Conservation (phyloP, 352 stramenopile species). For the Phytophthora pluvialis region DNA sequence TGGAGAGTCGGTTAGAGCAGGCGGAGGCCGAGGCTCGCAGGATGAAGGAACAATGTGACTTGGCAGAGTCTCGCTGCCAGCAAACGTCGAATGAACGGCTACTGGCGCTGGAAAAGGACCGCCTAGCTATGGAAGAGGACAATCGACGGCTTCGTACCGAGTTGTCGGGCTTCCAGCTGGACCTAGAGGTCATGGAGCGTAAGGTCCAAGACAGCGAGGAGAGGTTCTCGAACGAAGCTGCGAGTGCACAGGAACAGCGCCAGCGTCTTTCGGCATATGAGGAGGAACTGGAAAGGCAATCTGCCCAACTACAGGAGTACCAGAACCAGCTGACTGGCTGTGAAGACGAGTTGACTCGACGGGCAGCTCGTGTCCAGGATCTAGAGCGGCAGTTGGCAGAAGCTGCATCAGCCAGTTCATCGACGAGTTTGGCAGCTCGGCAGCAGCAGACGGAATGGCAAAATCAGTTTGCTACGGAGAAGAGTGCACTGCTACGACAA, state of each 20-base stretch:
- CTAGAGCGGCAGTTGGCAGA: slow-evolving; percentile 56
- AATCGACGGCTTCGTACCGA: slow-evolving; percentile 58
- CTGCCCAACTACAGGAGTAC: slow-evolving; percentile 41
- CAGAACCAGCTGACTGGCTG: slow-evolving; percentile 31
- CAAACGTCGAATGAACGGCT: slow-evolving; percentile 67
- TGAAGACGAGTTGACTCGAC: slow-evolving; percentile 33
- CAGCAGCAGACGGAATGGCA: slow-evolving; percentile 52
- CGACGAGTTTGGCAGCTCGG: slow-evolving; percentile 39
- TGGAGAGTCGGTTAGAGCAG: slow-evolving; percentile 52
- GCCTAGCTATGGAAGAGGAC: slow-evolving; percentile 57
- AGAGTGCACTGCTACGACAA: slow-evolving; percentile 48
- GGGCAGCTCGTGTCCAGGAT: slow-evolving; percentile 43
- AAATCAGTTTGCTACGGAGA: slow-evolving; percentile 52
- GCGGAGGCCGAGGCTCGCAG: slow-evolving; percentile 49
- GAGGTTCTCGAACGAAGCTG: slow-evolving; percentile 43
- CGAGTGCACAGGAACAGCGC: slow-evolving; percentile 43
- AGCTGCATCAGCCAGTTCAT: slow-evolving; percentile 31
- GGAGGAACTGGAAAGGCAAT: slow-evolving; percentile 29
- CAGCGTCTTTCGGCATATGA: slow-evolving; percentile 36
- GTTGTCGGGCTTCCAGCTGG: slow-evolving; percentile 51
- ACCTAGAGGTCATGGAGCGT: slow-evolving; percentile 53
- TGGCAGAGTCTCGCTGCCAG: slow-evolving; percentile 42
- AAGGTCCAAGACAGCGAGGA: slow-evolving; percentile 55
- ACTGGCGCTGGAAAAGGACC: slow-evolving; percentile 57
- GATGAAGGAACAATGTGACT: slow-evolving; percentile 53